These are phyloP conservation scores for Penicillium lividum DNA, from an alignment of 495 filamentous ascomycete species.

Conservation along the genomic window DNA sequence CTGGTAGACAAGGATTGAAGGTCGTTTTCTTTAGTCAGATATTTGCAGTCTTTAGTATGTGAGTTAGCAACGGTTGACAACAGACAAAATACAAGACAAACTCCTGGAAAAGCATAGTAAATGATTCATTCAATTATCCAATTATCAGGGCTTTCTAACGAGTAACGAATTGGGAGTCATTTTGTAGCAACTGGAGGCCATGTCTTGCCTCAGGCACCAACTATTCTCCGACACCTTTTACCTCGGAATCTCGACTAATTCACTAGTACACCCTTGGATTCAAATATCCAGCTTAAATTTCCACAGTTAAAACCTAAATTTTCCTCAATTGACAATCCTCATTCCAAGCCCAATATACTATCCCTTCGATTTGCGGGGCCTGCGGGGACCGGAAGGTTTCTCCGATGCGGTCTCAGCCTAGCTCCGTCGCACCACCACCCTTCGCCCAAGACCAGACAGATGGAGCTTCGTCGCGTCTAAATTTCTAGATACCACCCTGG, in stretches of 20 bases:
- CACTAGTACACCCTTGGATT: not conserved
- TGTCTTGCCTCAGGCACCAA: not conserved
- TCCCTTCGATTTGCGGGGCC: constrained; percentile 17
- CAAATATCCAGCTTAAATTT: not conserved
- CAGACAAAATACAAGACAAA: too few relatives aligned
- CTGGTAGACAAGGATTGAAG: too few relatives aligned
- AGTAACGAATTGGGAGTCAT: too few relatives aligned
- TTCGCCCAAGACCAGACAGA: constrained; percentile 1
- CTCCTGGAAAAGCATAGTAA: too few relatives aligned
- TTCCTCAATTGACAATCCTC: not conserved
- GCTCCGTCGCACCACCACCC: constrained; percentile 11
- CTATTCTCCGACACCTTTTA: not conserved
- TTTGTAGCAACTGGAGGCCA: not conserved
- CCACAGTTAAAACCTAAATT: not conserved
- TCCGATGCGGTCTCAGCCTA: constrained; percentile 22
- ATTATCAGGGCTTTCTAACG: too few relatives aligned
- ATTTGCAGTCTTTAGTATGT: too few relatives aligned
- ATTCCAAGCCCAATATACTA: not conserved
- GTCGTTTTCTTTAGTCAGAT: too few relatives aligned
- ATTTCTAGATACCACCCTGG: not conserved
- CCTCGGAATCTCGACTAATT: too few relatives aligned
- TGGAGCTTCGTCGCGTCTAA: constrained; percentile 13
- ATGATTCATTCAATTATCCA: too few relatives aligned
- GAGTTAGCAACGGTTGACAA: too few relatives aligned
- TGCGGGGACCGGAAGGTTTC: constrained; percentile 28